Conservation (phyloP, 176 grass and related monocot genomes). For the Lolium multiflorum region DNA sequence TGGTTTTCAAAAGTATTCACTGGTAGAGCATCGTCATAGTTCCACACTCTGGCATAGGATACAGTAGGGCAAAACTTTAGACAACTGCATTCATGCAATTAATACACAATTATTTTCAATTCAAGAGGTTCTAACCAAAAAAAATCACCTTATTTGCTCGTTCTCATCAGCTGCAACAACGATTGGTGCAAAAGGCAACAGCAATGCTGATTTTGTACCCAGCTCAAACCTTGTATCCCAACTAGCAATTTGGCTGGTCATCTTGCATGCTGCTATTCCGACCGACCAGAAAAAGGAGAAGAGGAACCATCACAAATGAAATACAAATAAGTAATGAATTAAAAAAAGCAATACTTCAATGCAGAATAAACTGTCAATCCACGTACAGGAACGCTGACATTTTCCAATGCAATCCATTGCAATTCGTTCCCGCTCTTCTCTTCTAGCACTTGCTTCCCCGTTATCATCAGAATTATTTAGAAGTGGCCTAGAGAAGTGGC, state of each 20-base stretch:
- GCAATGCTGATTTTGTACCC: constrained; percentile 77
- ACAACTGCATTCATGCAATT: constrained; percentile 29
- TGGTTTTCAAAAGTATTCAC: constrained; percentile 91
- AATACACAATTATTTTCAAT: constrained; percentile 5
- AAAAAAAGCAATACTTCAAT: constrained; percentile 42
- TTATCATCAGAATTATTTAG: constrained; percentile 78
- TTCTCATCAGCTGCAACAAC: constrained; percentile 96
- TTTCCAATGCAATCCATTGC: constrained; percentile 78
- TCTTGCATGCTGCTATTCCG: constrained; percentile 75
- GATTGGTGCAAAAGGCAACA: constrained; percentile 85
- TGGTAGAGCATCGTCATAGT: constrained; percentile 73
- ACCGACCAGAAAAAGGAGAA: constrained; percentile 32
- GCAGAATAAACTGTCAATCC: background rate
- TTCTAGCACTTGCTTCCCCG: constrained; percentile 76
- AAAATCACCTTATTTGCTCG: constrained; percentile 77
- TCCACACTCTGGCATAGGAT: constrained; percentile 79
- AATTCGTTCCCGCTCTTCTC: constrained; percentile 80
- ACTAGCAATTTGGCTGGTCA: constrained; percentile 92
- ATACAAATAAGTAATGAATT: constrained; percentile 28
- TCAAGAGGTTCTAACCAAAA: background rate
- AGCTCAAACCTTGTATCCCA: constrained; percentile 94
- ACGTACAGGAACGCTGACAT: constrained; percentile 96
- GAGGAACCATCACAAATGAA: constrained; percentile 25
- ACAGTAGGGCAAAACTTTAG: constrained; percentile 39
- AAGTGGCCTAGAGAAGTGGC: constrained; percentile 98